phyloP scores from a whole-genome alignment of 2,329 filamentous ascomycete species.

The Cryphonectria japonica region DNA sequence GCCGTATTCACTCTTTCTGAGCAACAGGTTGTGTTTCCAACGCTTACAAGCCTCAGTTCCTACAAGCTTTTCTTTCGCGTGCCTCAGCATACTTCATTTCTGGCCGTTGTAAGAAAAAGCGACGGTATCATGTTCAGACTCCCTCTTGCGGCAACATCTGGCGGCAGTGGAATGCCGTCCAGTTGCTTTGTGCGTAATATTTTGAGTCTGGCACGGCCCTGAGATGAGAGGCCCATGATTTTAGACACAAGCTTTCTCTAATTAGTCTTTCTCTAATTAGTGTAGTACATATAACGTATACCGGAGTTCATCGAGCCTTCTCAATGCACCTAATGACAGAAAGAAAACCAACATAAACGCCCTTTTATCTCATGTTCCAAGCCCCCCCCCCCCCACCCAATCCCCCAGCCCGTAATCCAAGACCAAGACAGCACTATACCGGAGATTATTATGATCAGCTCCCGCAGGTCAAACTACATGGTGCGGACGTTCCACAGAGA shows the following conservation, averaged over 20 bases:
- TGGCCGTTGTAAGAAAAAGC: background rate
- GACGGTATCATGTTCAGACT: too few relatives aligned
- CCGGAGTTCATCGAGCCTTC: background rate
- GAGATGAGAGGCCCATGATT: background rate
- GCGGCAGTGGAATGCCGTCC: background rate
- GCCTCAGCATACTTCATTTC: background rate
- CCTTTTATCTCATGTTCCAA: background rate
- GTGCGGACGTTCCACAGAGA: background rate
- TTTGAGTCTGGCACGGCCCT: background rate
- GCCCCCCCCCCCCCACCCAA: too few relatives aligned
- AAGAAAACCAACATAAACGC: background rate
- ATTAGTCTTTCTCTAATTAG: too few relatives aligned
- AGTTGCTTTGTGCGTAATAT: too few relatives aligned
- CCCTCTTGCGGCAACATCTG: background rate
- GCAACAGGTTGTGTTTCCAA: background rate
- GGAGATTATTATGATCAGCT: background rate
- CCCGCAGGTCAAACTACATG: background rate
- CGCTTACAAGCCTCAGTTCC: background rate
- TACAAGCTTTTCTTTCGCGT: background rate
- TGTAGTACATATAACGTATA: background rate
- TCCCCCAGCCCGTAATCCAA: background rate
- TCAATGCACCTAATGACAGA: background rate
- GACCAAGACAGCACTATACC: background rate
- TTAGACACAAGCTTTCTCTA: background rate
- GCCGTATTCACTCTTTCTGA: background rate